Percentiles rank a stretch among this genome's conserved stretches.
These are phyloP conservation scores for Monosporascus sp. DNA, from an alignment of 2,329 filamentous ascomycete species.

Conservation along the genomic window DNA sequence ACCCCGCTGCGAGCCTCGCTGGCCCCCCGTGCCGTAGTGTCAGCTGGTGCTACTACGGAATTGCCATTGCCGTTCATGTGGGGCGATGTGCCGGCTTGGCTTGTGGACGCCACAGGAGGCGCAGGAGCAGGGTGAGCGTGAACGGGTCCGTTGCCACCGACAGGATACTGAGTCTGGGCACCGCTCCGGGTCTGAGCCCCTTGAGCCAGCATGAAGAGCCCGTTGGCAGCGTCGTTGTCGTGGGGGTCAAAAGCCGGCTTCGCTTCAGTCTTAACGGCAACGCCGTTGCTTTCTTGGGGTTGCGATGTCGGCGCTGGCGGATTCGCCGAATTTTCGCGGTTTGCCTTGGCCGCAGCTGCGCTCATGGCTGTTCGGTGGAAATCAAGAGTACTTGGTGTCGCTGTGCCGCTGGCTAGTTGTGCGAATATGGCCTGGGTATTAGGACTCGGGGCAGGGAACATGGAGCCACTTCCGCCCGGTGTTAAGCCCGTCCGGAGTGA, in stretches of 20 bases:
- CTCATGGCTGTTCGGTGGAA: slow-evolving; percentile 91
- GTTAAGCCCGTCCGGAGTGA: slow-evolving; percentile 87
- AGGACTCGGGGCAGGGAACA: slow-evolving; percentile 90
- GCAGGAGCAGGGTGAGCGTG: slow-evolving; percentile 44
- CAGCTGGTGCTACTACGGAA: slow-evolving; percentile 37
- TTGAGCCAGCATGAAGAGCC: slow-evolving; percentile 84
- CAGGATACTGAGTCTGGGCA: slow-evolving; percentile 46
- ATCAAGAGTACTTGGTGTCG: slow-evolving; percentile 85
- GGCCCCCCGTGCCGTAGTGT: slow-evolving; percentile 41
- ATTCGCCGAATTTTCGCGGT: slow-evolving; percentile 37
- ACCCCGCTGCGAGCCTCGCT: slow-evolving; percentile 66
- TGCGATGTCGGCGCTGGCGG: slow-evolving; percentile 43
- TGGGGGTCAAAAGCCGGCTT: slow-evolving; percentile 71
- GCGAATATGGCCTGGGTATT: slow-evolving; percentile 81
- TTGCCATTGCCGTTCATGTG: slow-evolving; percentile 47
- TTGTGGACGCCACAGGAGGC: slow-evolving; percentile 31
- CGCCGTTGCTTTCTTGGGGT: slow-evolving; percentile 47
- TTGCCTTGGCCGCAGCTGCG: slow-evolving; percentile 62
- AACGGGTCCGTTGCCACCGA: slow-evolving; percentile 39
- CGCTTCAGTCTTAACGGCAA: slow-evolving; percentile 40
- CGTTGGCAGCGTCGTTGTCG: slow-evolving; percentile 93
- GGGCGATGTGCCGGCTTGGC: slow-evolving; percentile 41
- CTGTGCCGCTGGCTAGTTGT: slow-evolving; percentile 71
- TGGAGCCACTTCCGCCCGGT: slow-evolving; percentile 90
- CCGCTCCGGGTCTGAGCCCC: slow-evolving; percentile 52